Base-by-base conservation (phyloP, 2,329 filamentous ascomycete species). In the Penicillium sp. region DNA sequence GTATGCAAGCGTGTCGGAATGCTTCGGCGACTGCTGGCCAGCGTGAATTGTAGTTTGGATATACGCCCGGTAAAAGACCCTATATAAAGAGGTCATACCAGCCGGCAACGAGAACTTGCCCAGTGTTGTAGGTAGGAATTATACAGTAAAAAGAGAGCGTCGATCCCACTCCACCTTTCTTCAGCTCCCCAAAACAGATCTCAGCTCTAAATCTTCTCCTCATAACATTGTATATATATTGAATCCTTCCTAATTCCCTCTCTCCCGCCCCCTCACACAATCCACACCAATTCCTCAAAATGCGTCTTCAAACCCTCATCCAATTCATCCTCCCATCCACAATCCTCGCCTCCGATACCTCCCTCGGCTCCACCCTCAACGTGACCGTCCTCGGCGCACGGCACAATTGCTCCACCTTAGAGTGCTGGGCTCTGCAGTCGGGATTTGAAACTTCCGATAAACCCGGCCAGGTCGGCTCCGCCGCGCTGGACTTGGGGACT, bases 341-440 rank as follows among this genome's bases (percentile, higher is more conserved):
- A 13, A 51, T 55, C 15, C 41, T 53, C 17, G 41, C 54, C 4
- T 10, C 48, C 13, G 38, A 42, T 22, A n/a, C 47, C 38, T 34
- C 53, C 19, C 33, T 43, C 33, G 49, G 49, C 45, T 53, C 45
- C 39, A 64, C 59, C 8, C 62, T 75, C 22, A 75, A 74, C 54
- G 52, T 76, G 45, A 76, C 73, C 4, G 67, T 72, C 17, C 52
- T 75, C 24, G 59, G 58, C 38, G 67, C 67, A 1, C 57, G 53
- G 15, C 60, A 70, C 46, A 67, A 68, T 47, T 59, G 61, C 4
- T 76, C 74, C 8, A 64, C 64, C 7, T 56, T 76, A 4, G 70
- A 75, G 59, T 76, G 73, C 66, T 76, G 73, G 73, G 67, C 72
- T 49, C 55, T 76, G 7, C 54, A 63, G 9, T 55, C 64, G 3